Conservation (phyloP, 2,329 filamentous ascomycete genomes). For the Pestalotiopsis sp. region DNA sequence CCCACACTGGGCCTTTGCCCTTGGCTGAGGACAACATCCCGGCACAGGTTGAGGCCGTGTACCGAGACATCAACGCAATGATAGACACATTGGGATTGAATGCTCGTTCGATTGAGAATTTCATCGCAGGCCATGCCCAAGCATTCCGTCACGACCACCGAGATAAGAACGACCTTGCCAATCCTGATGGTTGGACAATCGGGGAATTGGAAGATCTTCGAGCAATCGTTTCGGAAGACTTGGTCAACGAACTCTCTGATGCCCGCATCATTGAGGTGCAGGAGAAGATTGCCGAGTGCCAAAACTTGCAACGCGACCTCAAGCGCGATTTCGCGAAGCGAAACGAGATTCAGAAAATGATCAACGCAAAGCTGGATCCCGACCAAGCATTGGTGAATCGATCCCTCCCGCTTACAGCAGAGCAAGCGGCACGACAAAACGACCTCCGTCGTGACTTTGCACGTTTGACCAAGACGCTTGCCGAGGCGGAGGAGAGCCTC, state of each 20-base stretch:
- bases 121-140: constrained; percentile 69
- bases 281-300: constrained; percentile 68
- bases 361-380: constrained; percentile 70
- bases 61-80: constrained; percentile 89
- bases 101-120: constrained; percentile 64
- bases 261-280: constrained; percentile 70
- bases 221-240: constrained; percentile 62
- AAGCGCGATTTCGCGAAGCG: constrained; percentile 74
- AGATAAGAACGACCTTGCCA: constrained; percentile 69
- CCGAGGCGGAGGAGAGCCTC: constrained; percentile 78
- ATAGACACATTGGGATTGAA: constrained; percentile 91
- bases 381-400: constrained; percentile 65
- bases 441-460: constrained; percentile 79
- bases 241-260: constrained; percentile 66
- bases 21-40: constrained; percentile 60
- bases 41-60: constrained; percentile 67
- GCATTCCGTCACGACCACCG: constrained; percentile 54
- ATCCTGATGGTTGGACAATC: constrained; percentile 71
- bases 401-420: constrained; percentile 77
- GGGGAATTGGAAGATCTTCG: constrained; percentile 74
- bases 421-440: constrained; percentile 81
- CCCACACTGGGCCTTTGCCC: constrained; percentile 56
- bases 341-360: constrained; percentile 76
- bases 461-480: constrained; percentile 72
- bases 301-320: constrained; percentile 70